These are phyloP conservation scores for Termitomyces sp. DNA, from an alignment of 768 basidiomycete genomes.

Conservation along the genomic window DNA sequence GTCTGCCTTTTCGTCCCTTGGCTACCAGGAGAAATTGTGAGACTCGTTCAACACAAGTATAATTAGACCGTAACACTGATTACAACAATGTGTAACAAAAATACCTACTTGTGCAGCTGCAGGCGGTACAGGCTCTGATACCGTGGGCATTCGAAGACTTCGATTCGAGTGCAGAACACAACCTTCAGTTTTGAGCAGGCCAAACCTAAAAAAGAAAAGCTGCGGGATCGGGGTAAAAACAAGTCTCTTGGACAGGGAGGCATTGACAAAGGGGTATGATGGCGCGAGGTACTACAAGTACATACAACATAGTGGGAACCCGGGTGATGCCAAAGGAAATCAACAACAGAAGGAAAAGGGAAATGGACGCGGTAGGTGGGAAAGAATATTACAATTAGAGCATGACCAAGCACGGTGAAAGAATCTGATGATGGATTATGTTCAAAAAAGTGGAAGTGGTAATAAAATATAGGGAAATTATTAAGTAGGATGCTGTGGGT, in stretches of 20 bases:
- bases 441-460: background rate
- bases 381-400: background rate
- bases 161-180: no score
- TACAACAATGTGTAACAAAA: background rate
- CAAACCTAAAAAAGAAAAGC: background rate
- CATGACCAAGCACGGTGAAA: background rate
- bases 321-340: background rate
- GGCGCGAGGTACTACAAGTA: background rate
- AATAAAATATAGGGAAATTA: no score
- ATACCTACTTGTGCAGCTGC: no score
- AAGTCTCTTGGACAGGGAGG: background rate
- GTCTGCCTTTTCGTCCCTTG: background rate
- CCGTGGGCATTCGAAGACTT: background rate
- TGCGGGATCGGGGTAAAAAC: background rate
- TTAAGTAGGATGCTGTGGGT: background rate
- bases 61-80: background rate
- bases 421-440: background rate
- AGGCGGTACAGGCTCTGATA: background rate
- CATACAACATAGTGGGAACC: slow-evolving; percentile 5
- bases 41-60: no score
- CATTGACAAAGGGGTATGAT: background rate
- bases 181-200: no score
- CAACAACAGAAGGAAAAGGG: background rate
- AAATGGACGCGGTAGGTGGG: background rate
- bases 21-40: background rate